Evolutionary conservation across 192 early-diverging fungal species (phyloP).

Genomic region (Backusella parvicylindrica): DNA sequence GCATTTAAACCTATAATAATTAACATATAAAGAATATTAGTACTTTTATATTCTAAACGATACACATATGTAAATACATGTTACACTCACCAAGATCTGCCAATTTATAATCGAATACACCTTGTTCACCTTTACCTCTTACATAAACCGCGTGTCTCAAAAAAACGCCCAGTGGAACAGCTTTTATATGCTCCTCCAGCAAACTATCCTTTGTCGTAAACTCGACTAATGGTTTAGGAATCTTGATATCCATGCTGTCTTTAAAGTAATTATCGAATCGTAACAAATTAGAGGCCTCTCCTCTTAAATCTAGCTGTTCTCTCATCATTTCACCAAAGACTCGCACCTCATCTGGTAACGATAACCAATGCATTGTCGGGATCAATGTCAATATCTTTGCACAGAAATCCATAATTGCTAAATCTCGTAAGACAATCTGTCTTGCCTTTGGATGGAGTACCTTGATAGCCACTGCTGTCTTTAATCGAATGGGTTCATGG

Average conservation of each 20-base stretch:
- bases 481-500: slow-evolving; percentile 21
- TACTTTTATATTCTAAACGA: background rate
- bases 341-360: slow-evolving; percentile 82
- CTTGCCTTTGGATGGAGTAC: slow-evolving; percentile 84
- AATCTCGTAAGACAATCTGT: slow-evolving; percentile 67
- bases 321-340: slow-evolving; percentile 93
- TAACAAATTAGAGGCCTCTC: slow-evolving; percentile 73
- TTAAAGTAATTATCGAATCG: slow-evolving; percentile 59
- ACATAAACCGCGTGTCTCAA: slow-evolving; percentile 47
- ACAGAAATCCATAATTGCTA: slow-evolving; percentile 75
- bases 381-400: slow-evolving; percentile 63
- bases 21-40: background rate
- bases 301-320: slow-evolving; percentile 80
- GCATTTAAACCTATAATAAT: slow-evolving; percentile 52
- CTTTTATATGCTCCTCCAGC: slow-evolving; percentile 82
- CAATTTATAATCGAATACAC: slow-evolving; percentile 69
- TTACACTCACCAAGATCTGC: slow-evolving; percentile 71
- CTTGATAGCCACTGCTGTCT: slow-evolving; percentile 77
- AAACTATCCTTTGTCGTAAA: slow-evolving; percentile 62
- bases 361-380: slow-evolving; percentile 83
- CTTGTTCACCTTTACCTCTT: slow-evolving; percentile 29
- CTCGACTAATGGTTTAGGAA: slow-evolving; percentile 63
- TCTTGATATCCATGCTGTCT: slow-evolving; percentile 48
- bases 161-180: slow-evolving; percentile 72
- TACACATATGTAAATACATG: no score